Conservation (phyloP, 345 rosid species). For the Excoecaria cochinchinensis region DNA sequence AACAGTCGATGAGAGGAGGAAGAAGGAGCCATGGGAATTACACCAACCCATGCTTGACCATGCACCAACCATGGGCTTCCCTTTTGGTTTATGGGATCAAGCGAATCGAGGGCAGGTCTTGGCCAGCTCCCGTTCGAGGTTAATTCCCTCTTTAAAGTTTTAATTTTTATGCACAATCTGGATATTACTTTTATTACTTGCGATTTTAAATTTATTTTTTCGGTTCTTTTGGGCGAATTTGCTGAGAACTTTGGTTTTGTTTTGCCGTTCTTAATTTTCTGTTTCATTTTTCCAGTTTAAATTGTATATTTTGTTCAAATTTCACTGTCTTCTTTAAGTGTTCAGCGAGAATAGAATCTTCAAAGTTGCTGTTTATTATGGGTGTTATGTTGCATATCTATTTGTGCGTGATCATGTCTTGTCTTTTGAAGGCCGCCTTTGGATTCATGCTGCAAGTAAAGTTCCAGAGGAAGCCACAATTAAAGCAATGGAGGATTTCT, state of each 20-base stretch:
- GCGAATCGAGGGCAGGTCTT: slow-evolving; percentile 90
- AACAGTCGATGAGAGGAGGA: slow-evolving; percentile 15
- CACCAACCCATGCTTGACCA: slow-evolving; percentile 77
- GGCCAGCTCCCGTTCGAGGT: slow-evolving; percentile 93
- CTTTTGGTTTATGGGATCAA: slow-evolving; percentile 80
- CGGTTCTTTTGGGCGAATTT: too few species aligned
- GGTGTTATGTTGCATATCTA: too few species aligned
- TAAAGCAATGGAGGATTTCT: slow-evolving; percentile 91
- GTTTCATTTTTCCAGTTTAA: neutral
- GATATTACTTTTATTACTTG: neutral
- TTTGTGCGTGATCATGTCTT: neutral
- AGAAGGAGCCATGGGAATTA: slow-evolving; percentile 55
- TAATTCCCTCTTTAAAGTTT: neutral
- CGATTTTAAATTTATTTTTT: neutral
- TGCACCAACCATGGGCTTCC: slow-evolving; percentile 99
- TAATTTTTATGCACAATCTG: neutral
- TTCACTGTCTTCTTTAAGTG: too few species aligned
- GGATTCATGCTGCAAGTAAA: slow-evolving; percentile 96
- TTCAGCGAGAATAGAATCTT: too few species aligned
- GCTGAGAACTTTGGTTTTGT: neutral
- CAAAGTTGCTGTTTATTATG: too few species aligned
- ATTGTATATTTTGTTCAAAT: too few species aligned
- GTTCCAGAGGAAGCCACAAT: slow-evolving; percentile 82
- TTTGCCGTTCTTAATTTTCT: neutral
- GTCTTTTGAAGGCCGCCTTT: slow-evolving; percentile 66